Conservation (phyloP, 208 protist species). For the Trypanosoma theileri region DNA sequence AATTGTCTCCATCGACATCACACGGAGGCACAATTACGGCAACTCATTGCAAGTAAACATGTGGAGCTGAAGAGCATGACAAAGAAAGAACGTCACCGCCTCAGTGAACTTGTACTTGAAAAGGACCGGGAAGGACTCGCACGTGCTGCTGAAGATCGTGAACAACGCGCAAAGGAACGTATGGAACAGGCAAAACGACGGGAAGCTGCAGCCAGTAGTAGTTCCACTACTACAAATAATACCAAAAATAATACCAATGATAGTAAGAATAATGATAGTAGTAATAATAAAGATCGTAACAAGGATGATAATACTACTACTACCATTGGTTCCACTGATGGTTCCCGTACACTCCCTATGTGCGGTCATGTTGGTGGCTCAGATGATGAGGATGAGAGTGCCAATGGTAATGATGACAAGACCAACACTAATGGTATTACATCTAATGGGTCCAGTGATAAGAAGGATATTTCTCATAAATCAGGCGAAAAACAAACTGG, state of each 20-base stretch:
- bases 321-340: constrained; percentile 4
- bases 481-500: background rate
- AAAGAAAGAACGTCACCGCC: constrained; percentile 73
- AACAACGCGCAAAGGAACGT: constrained; percentile 26
- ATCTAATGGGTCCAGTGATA: background rate
- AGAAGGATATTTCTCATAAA: constrained; percentile 1
- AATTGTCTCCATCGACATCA: constrained; percentile 87
- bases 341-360: background rate
- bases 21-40: constrained; percentile 70
- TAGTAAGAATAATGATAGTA: background rate
- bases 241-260: too few species aligned
- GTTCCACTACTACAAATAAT: too few species aligned
- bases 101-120: constrained; percentile 56
- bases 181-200: constrained; percentile 21
- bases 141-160: constrained; percentile 43
- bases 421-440: background rate
- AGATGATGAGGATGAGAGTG: constrained; percentile 21
- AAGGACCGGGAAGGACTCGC: constrained; percentile 60
- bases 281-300: constrained; percentile 18
- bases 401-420: constrained; percentile 9
- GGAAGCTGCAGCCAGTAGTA: constrained; percentile 14
- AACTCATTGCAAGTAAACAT: constrained; percentile 74
- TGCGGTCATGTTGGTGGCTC: constrained; percentile 25
- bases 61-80: constrained; percentile 76
- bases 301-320: background rate